Evolutionary conservation across 768 basidiomycete genomes (phyloP), one percentile per base, ranked within the genome.

Genomic region (Lentinula edodes): DNA sequence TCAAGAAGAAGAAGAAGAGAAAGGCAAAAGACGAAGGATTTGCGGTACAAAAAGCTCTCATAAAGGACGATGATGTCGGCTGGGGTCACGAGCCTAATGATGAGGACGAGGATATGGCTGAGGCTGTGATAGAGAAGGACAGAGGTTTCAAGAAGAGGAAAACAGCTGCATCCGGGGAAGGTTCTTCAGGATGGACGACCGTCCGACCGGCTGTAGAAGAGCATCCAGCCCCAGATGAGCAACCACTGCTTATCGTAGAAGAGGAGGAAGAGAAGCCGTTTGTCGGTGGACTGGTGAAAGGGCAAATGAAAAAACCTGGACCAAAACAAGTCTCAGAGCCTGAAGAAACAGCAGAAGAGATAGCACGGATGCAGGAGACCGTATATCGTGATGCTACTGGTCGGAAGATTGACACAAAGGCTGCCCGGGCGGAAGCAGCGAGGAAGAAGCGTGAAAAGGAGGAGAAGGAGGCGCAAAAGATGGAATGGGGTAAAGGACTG

Each of bases 401-500:
- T 39, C 83, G 88, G 69, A 90, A 90, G 78, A 90, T 98, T 55
- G 95, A 98, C 67, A 84, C 90, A 56, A 93, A 91, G 70, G 83
- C 89, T 1, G 90, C 88, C 34, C 83, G 82, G 61, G 95, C 92
- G 13, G 95, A 95, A 68, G 92, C 93, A 35, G 89, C 89, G 46
- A 78, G 87, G 65, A 71, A 83, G 72, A 93, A 94, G 68, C 81
- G 92, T 20, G 89, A 93, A 70, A 78, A 80, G 61, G 88, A 95
- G 71, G 91, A 97, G 75, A 86, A 84, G 69, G 93, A 96, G 69
- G 90, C 90, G 54, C 78, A 83, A 70, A 95, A 93, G 78, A 94
- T 96, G 92, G 92, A 96, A 71, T 98, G 97, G 97, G 94, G 93
- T 0, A 98, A 96, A 73, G 97, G 97, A 35, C 69, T 98, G 39